phyloP scores from a whole-genome alignment of 2,329 filamentous ascomycete species.

The Penicillium sp. region DNA sequence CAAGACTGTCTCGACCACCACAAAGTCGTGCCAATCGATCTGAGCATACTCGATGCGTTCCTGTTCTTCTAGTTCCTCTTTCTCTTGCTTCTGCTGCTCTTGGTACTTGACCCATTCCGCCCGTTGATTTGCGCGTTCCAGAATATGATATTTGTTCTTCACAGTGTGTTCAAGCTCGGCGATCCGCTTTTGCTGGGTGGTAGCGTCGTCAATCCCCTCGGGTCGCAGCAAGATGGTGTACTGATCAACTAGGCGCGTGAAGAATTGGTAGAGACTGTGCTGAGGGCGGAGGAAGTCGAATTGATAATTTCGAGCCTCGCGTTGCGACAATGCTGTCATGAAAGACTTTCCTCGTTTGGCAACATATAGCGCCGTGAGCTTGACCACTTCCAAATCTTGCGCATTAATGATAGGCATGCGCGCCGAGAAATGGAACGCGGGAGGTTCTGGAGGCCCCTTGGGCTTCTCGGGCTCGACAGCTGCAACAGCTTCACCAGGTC shows the following conservation, averaged over 20 bases:
- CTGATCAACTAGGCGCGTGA: conserved; percentile 89
- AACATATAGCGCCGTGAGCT: conserved; percentile 85
- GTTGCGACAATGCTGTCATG: conserved; percentile 86
- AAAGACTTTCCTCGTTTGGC: conserved; percentile 92
- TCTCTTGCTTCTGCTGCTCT: conserved; percentile 83
- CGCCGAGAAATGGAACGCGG: conserved; percentile 90
- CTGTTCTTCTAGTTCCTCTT: conserved; percentile 84
- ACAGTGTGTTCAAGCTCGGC: conserved; percentile 76
- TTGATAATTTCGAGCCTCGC: conserved; percentile 88
- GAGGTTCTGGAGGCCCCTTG: conserved; percentile 81
- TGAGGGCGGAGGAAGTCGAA: conserved; percentile 96
- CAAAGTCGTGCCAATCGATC: conserved; percentile 98
- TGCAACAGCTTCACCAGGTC: conserved; percentile 66
- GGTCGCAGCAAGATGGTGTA: conserved; percentile 80
- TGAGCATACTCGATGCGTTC: conserved; percentile 79
- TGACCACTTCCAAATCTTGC: conserved; percentile 78
- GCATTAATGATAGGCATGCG: conserved; percentile 97
- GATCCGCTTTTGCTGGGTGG: conserved; percentile 74
- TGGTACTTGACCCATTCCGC: conserved; percentile 87
- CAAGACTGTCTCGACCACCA: conserved; percentile 90
- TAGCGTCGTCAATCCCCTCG: conserved; percentile 71
- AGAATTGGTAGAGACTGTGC: conserved; percentile 95
- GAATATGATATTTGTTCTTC: conserved; percentile 77
- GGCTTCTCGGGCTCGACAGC: conserved; percentile 67
- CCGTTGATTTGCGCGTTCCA: conserved; percentile 81